Conservation (phyloP, 768 basidiomycete species). For the Filobasidium wieringae region DNA sequence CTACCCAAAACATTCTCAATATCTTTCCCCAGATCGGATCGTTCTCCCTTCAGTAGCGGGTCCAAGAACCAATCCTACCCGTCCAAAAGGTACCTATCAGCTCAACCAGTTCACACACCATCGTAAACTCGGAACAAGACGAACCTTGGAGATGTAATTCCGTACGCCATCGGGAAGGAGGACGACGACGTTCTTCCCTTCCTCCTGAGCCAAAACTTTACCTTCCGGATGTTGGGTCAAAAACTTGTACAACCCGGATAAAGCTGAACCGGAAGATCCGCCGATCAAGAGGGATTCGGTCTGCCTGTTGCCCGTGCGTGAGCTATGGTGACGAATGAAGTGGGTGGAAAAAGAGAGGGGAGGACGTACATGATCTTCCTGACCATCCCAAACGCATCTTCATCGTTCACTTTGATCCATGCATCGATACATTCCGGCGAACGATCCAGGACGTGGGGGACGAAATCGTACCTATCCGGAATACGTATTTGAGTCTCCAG, state of each 20-base stretch:
- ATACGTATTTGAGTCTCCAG: neutral
- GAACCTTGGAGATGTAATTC: slow-evolving; percentile 15
- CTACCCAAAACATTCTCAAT: neutral
- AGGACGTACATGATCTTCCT: slow-evolving; percentile 50
- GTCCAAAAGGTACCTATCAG: neutral
- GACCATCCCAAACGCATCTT: slow-evolving; percentile 66
- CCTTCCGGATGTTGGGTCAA: slow-evolving; percentile 58
- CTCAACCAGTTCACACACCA: neutral
- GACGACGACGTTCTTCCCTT: slow-evolving; percentile 76
- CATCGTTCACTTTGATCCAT: slow-evolving; percentile 70
- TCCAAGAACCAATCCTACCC: neutral
- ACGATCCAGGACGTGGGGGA: slow-evolving; percentile 74
- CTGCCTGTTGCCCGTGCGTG: slow-evolving; percentile 37
- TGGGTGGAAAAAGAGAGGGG: neutral
- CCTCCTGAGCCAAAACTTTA: slow-evolving; percentile 48
- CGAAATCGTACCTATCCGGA: slow-evolving; percentile 57
- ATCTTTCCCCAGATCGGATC: neutral
- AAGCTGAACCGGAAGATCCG: slow-evolving; percentile 78
- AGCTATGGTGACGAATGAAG: neutral
- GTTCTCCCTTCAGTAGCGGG: neutral
- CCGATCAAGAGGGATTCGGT: slow-evolving; percentile 82
- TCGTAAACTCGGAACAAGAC: neutral
- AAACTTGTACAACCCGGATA: slow-evolving; percentile 67
- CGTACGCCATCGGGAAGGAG: slow-evolving; percentile 67
- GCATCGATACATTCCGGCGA: slow-evolving; percentile 48